A percentile compares a stretch with the other conserved stretches of the same genome.
Evolutionary conservation across 2,329 filamentous ascomycete species (phyloP).

Genomic region (Fusarium beomiforme): DNA sequence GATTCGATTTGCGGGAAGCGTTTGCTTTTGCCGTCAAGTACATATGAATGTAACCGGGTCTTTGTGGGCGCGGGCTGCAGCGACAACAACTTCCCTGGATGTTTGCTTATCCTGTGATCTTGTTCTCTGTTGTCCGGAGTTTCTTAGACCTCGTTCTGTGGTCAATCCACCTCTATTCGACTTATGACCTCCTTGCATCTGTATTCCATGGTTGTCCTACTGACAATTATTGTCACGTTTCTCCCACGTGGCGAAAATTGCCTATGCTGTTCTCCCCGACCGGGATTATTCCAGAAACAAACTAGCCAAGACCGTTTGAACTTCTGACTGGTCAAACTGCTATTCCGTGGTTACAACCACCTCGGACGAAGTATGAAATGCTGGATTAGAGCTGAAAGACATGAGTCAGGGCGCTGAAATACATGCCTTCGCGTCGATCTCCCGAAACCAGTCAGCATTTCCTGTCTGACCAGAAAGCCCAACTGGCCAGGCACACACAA

Average conservation of each 20-base stretch:
- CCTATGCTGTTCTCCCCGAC: constrained; percentile 13
- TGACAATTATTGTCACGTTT: constrained; percentile 31
- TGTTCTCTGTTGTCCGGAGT: background rate
- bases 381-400: constrained; percentile 13
- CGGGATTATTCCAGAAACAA: constrained; percentile 8
- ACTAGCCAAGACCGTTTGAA: constrained; percentile 2
- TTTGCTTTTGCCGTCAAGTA: constrained; percentile 20
- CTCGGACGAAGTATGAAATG: background rate
- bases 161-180: too few species aligned
- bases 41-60: background rate
- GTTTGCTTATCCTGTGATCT: background rate
- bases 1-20: constrained; percentile 5
- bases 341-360: background rate
- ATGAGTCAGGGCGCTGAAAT: constrained; percentile 38
- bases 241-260: constrained; percentile 40
- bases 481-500: too few species aligned
- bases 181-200: background rate
- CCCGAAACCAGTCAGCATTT: constrained; percentile 34
- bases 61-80: too few species aligned
- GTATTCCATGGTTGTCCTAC: background rate
- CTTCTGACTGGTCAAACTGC: constrained; percentile 12
- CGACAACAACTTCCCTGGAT: background rate
- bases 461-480: background rate
- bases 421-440: constrained; percentile 38
- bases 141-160: background rate